These are phyloP conservation scores for Wickerhamiella occidentalis DNA, from an alignment of 805 yeast genomes.

Conservation along the genomic window DNA sequence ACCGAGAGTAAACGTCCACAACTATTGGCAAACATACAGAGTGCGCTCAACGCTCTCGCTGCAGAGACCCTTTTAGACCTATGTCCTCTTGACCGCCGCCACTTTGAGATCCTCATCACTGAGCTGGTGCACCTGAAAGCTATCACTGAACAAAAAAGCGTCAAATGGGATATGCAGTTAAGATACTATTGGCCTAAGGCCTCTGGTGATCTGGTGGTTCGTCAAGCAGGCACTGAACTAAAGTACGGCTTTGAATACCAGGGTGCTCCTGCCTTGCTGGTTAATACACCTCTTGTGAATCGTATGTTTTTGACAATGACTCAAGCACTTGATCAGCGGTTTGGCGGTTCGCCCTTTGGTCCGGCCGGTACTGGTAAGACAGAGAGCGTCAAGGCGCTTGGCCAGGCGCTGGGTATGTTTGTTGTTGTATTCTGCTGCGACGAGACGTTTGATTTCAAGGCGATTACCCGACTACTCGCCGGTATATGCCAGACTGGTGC, in stretches of 20 bases:
- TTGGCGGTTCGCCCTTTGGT: slow-evolving; percentile 88
- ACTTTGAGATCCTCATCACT: slow-evolving; percentile 48
- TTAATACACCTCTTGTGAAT: slow-evolving; percentile 61
- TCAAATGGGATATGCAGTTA: slow-evolving; percentile 4
- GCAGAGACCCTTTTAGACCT: slow-evolving; percentile 25
- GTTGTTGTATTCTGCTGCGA: slow-evolving; percentile 88
- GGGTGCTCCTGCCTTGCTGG: slow-evolving; percentile 62
- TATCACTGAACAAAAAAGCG: neutral
- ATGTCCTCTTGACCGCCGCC: slow-evolving; percentile 29
- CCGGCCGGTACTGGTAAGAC: slow-evolving; percentile 99
- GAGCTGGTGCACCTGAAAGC: slow-evolving; percentile 45
- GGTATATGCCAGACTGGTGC: slow-evolving; percentile 79
- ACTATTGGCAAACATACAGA: neutral
- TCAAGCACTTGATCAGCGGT: slow-evolving; percentile 55
- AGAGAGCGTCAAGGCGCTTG: slow-evolving; percentile 76
- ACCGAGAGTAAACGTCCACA: neutral
- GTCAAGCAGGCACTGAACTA: slow-evolving; percentile 23
- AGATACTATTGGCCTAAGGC: neutral
- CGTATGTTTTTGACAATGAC: slow-evolving; percentile 56
- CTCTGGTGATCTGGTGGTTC: neutral
- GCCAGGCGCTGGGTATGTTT: slow-evolving; percentile 63
- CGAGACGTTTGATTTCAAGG: slow-evolving; percentile 68
- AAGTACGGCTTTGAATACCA: slow-evolving; percentile 71
- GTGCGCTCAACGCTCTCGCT: slow-evolving; percentile 24
- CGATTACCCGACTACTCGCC: slow-evolving; percentile 61